Percentiles rank a stretch among this genome's conserved stretches.
phyloP scores from a whole-genome alignment of 2,329 filamentous ascomycete species.

The Cytospora paraplurivora region DNA sequence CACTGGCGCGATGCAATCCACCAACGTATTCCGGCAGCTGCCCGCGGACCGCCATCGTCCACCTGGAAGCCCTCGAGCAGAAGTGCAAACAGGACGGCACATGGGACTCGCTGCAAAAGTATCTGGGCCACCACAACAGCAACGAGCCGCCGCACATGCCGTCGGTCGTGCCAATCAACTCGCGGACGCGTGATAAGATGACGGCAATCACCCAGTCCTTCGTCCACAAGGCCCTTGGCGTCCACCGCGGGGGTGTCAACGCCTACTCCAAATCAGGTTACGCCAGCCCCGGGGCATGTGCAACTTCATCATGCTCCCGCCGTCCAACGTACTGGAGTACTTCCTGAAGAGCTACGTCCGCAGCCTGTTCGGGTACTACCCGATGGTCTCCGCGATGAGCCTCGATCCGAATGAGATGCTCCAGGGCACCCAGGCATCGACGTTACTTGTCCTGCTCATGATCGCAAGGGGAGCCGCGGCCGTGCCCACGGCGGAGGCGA shows the following conservation, averaged over 20 bases:
- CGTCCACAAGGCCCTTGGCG: constrained; percentile 69
- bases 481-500: constrained; percentile 66
- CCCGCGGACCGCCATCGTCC: constrained; percentile 52
- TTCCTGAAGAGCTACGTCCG: constrained; percentile 68
- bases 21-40: constrained; percentile 48
- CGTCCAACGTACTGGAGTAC: constrained; percentile 66
- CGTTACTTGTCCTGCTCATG: constrained; percentile 69
- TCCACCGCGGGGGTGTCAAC: constrained; percentile 58
- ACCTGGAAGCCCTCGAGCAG: constrained; percentile 53
- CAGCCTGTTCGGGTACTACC: constrained; percentile 67
- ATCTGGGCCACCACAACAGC: constrained; percentile 42
- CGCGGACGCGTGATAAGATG: constrained; percentile 65
- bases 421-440: constrained; percentile 66
- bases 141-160: constrained; percentile 40
- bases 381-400: constrained; percentile 59
- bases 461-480: constrained; percentile 70
- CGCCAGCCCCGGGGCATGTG: constrained; percentile 51
- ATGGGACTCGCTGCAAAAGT: constrained; percentile 49
- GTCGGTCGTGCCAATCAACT: constrained; percentile 48
- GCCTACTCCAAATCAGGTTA: constrained; percentile 45
- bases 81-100: constrained; percentile 51
- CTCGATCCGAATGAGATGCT: constrained; percentile 70
- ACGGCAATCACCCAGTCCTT: constrained; percentile 73
- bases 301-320: constrained; percentile 67
- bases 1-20: constrained; percentile 53